Conservation (phyloP, 2,329 filamentous ascomycete species). For the Hirsutella minnesotensis region DNA sequence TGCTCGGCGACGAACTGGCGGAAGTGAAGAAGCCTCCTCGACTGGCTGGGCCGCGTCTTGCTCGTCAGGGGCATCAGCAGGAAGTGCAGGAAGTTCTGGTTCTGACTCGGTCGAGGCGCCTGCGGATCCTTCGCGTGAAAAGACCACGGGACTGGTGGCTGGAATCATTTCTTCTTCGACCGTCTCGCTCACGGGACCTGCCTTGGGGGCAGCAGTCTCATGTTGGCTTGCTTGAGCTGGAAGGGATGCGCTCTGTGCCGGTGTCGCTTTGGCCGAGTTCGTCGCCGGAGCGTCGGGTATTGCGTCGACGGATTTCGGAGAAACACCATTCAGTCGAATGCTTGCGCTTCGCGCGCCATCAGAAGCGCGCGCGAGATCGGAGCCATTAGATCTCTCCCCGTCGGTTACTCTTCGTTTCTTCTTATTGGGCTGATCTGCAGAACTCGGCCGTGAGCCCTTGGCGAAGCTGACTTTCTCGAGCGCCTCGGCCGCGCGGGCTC, state of each 20-base stretch:
- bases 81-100: conserved; percentile 21
- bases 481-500: conserved; percentile 26
- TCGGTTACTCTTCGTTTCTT: conserved; percentile 14
- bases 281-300: conserved; percentile 13
- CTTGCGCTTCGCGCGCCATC: not conserved
- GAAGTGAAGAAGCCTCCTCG: conserved; percentile 16
- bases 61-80: conserved; percentile 7
- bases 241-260: conserved; percentile 10
- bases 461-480: conserved; percentile 28
- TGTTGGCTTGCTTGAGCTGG: not conserved
- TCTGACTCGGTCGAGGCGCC: conserved; percentile 13
- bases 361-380: not conserved
- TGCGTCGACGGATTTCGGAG: conserved; percentile 12
- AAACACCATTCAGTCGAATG: conserved; percentile 9
- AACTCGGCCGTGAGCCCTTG: conserved; percentile 10
- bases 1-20: conserved; percentile 9
- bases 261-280: conserved; percentile 22
- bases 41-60: conserved; percentile 5
- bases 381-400: not conserved
- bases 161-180: conserved; percentile 25
- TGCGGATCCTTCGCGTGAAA: conserved; percentile 12
- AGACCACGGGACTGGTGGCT: conserved; percentile 23
- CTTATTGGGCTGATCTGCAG: conserved; percentile 10
- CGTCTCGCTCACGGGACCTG: not conserved
- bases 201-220: not conserved